Conservation (phyloP, 192 early-diverging fungal species). For the Backusella sp. region DNA sequence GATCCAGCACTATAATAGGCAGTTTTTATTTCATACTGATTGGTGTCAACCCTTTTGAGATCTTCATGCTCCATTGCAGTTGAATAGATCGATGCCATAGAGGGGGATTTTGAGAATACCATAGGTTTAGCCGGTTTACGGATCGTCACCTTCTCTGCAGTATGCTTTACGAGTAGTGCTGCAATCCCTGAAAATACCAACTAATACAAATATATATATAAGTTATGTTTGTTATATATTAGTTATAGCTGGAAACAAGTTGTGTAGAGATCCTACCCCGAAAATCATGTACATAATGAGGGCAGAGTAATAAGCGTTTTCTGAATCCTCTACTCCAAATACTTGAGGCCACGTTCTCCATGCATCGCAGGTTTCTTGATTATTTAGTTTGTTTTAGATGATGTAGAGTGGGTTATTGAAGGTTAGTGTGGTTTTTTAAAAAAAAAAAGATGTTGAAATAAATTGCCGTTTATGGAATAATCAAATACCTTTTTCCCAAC, state of each 20-base stretch:
- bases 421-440: neutral
- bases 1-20: slow-evolving; percentile 85
- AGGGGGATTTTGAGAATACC: slow-evolving; percentile 10
- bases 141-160: slow-evolving; percentile 38
- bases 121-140: slow-evolving; percentile 20
- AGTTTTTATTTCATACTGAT: slow-evolving; percentile 49
- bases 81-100: neutral
- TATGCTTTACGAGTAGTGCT: slow-evolving; percentile 60
- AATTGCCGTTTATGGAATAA: neutral
- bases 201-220: slow-evolving; percentile 21
- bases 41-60: neutral
- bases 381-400: slow-evolving; percentile 6
- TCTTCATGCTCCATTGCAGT: neutral
- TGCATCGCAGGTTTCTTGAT: slow-evolving; percentile 36
- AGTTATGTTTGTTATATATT: neutral
- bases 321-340: slow-evolving; percentile 17
- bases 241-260: neutral
- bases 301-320: slow-evolving; percentile 21
- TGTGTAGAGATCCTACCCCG: slow-evolving; percentile 29
- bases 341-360: slow-evolving; percentile 54
- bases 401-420: neutral
- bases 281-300: slow-evolving; percentile 38
- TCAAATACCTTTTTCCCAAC: slow-evolving; percentile 57
- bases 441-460: neutral
- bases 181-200: slow-evolving; percentile 54